Base-by-base conservation (phyloP, 495 filamentous ascomycete genomes). In the Lentithecium fluviatile region DNA sequence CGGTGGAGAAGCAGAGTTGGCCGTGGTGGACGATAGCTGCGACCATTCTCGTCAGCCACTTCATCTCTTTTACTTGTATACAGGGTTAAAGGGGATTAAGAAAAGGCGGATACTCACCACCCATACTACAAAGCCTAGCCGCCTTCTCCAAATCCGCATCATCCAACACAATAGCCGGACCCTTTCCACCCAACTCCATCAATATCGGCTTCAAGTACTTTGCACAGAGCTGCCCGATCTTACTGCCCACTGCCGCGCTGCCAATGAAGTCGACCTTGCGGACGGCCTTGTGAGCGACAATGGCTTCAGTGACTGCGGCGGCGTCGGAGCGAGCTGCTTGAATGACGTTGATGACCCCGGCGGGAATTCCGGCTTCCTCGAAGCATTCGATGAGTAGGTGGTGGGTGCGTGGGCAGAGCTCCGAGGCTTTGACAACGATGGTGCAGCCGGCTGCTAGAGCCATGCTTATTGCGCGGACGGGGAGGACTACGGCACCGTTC, bases 1-100 rank as follows among this genome's bases (percentile, higher is more conserved):
- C 91, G 0, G 90, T 95, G 3, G 84, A 81, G 91, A 96, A 93
- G 77, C 91, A 96, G 48, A 94, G 83, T 78, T 96, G 91, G 1
- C 91, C 91, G 21, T 81, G 76, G 46, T 84, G 77, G 69, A 83
- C 61, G 54, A 83, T 81, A 0, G 81, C 75, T 34, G 11, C 23
- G 10, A 4, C 15, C 3, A 15, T 43, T 3, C 3, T n/a, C 40
- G 23, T 45, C 53, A 56, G 38, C 29, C 23, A 15, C 10, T 7
- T 34, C n/a, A 32, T 10, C 29, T 10, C 29, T 32, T 32, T 3
- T n/a, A n/a, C n/a, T 10, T 10, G 29, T 32, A 32, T 10, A 32
- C 10, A 32, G 4, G 29, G 10, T 4, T 32, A 32, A 10, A 32
- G 3, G 23, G 21, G 25, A 21, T 24, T 2, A 13, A 5, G 8